Percentiles rank a stretch among this genome's conserved stretches.
Conservation (phyloP, 2,329 filamentous ascomycete species). For the Exophiala calicioides region DNA sequence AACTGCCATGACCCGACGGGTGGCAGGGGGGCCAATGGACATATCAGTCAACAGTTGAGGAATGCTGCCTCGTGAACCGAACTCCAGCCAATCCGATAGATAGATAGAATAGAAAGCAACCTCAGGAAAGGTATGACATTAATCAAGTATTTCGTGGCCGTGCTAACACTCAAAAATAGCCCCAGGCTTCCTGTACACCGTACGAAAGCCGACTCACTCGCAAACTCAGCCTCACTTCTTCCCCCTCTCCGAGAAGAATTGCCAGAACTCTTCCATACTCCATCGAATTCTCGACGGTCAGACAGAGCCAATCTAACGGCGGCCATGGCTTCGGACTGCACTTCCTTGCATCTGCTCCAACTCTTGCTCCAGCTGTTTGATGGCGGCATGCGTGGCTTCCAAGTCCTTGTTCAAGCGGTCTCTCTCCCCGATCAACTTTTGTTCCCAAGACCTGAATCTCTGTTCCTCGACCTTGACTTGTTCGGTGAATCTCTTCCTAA, state of each 20-base stretch:
- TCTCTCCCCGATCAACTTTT: conserved; percentile 98
- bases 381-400: conserved; percentile 88
- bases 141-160: conserved; percentile 26
- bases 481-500: conserved; percentile 98
- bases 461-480: conserved; percentile 99
- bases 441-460: conserved; percentile 98
- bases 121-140: conserved; percentile 23
- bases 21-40: conserved; percentile 29
- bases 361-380: conserved; percentile 70
- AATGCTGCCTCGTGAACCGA: conserved; percentile 19
- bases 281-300: background rate
- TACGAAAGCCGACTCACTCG: conserved; percentile 9
- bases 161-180: conserved; percentile 16
- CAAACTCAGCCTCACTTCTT: conserved; percentile 2
- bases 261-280: conserved; percentile 19
- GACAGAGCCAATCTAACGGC: conserved; percentile 64
- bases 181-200: conserved; percentile 11
- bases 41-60: conserved; percentile 29
- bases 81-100: background rate
- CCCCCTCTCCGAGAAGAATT: conserved; percentile 15
- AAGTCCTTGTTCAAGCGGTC: conserved; percentile 99
- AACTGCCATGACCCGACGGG: conserved; percentile 27
- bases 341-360: conserved; percentile 91
- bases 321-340: conserved; percentile 86
- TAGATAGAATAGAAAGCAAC: background rate